Base-by-base conservation (phyloP, 1,284 basidiomycete species). In the Microbotryomycetes sp. region DNA sequence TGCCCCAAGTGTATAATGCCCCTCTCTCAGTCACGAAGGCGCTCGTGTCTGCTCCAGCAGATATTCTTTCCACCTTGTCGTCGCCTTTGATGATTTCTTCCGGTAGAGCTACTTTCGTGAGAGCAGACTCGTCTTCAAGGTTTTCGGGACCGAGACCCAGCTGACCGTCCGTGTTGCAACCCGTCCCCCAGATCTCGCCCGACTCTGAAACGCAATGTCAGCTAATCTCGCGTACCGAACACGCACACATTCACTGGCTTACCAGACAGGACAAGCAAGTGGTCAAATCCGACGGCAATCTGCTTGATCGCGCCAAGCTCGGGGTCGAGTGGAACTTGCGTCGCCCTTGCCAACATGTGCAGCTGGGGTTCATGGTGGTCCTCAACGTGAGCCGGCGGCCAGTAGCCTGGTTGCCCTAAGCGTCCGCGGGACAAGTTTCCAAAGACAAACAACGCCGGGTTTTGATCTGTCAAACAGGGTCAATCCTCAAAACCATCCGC, bases 151-250 rank as follows among this genome's bases (percentile, higher is more conserved):
- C 62, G 49, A 64, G 61, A 0, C 65, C 68, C 22, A 72, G 60
- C 53, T 72, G 71, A 2, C 66, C 68, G 45, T 72, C 71, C 6
- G 71, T 72, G 50, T 71, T 71, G 63, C 70, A 68, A 48, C 71
- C 71, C 2, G 68, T 56, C 1, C 68, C 71, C 26, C 53, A 67
- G 29, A 71, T 15, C 0, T 63, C 29, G 32, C 71, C 71, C 16
- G 55, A n/a, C 32, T 68, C 70, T 71, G 52, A 5, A 2, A 5
- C 15, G 3, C 25, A 1, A 14, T 32, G 16, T 7, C n/a, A 14
- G 25, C 23, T 45, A 31, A 23, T 32, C 16, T 29, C 7, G 48
- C 49, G 4, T 1, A 50, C 1, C 3, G 1, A 4, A n/a, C 22
- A 25, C 49, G 2, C 25, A 48, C 26, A n/a, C n/a, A 26, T 5